phyloP scores from a whole-genome alignment of 2,329 filamentous ascomycete genomes.

The Cladosporium sphaerospermum region DNA sequence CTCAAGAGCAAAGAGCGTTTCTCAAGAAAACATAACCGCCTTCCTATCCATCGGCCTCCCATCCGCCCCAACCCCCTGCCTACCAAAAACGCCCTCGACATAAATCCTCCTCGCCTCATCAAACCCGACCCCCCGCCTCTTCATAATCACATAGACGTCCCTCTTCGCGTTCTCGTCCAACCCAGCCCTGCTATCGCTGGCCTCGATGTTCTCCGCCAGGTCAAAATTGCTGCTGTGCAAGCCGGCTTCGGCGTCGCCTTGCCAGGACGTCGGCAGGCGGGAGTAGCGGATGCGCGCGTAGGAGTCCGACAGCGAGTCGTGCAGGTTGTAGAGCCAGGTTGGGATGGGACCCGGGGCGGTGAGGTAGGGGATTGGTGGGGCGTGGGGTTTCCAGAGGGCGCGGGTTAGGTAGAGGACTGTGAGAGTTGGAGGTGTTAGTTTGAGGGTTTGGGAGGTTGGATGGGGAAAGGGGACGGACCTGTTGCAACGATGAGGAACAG shows the following conservation, averaged over 20 bases:
- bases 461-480: constrained; percentile 39
- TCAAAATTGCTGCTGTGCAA: constrained; percentile 80
- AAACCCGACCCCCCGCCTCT: constrained; percentile 71
- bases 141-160: constrained; percentile 87
- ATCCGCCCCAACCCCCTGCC: constrained; percentile 82
- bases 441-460: background rate
- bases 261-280: constrained; percentile 66
- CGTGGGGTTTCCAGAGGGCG: constrained; percentile 63
- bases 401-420: constrained; percentile 75
- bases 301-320: constrained; percentile 32
- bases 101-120: constrained; percentile 85
- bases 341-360: constrained; percentile 44
- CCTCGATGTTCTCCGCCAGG: constrained; percentile 69
- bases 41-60: constrained; percentile 86
- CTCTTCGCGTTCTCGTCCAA: constrained; percentile 74
- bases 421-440: constrained; percentile 9
- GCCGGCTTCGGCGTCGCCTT: constrained; percentile 79
- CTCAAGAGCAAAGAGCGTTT: background rate
- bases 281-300: constrained; percentile 62
- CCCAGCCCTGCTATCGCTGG: constrained; percentile 70
- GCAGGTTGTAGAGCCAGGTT: constrained; percentile 47
- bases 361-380: constrained; percentile 53
- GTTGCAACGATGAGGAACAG: constrained; percentile 66
- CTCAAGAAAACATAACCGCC: constrained; percentile 82
- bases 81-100: constrained; percentile 79